Base-by-base conservation (phyloP, 2,329 filamentous ascomycete genomes). In the Scorias spongiosa region DNA sequence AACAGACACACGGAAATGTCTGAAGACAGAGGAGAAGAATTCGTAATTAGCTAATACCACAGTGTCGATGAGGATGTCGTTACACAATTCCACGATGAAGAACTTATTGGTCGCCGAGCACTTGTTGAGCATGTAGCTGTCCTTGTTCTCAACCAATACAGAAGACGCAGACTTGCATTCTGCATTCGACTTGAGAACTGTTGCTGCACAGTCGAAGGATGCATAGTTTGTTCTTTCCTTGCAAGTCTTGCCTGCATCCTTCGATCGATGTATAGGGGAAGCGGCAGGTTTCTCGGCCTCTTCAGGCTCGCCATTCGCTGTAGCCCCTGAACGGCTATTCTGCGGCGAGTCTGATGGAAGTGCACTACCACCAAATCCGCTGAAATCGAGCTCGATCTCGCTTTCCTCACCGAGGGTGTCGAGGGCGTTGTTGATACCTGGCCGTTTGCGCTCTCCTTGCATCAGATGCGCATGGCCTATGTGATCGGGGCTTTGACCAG, bases 161-260 rank as follows among this genome's bases (percentile, higher is more conserved):
- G 88, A 81, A 46, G 87, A 93, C 12, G 87, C 74, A 49, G 91
- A 93, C 61, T 91, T 93, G 44, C 84, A 83, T 49, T 88, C 81
- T 2, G 76, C 71, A 57, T 93, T 93, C 2, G 85, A 85, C 67
- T 96, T 96, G 48, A 94, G 70, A 26, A 96, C 78, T 1, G 86
- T 95, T 10, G 91, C 91, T 10, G 91, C 91, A 48, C 87, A 93
- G 61, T 98, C 91, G 57, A 96, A 96, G 1, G 89, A 96, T 6
- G 91, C 87, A 64, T 93, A 98, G 44, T 93, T 96, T 63, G 94
- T 95, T 39, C 91, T 75, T 64, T 96, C 91, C 63, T 96, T 96
- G 72, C 89, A 95, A 0, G 91, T 98, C 62, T 85, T 94, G 7
- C 91, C 91, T 3, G 91, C 91, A 62, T 96, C 88, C 62, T 93